Base-by-base conservation (phyloP, 805 yeast species). In the Schwanniomyces polymorphus region DNA sequence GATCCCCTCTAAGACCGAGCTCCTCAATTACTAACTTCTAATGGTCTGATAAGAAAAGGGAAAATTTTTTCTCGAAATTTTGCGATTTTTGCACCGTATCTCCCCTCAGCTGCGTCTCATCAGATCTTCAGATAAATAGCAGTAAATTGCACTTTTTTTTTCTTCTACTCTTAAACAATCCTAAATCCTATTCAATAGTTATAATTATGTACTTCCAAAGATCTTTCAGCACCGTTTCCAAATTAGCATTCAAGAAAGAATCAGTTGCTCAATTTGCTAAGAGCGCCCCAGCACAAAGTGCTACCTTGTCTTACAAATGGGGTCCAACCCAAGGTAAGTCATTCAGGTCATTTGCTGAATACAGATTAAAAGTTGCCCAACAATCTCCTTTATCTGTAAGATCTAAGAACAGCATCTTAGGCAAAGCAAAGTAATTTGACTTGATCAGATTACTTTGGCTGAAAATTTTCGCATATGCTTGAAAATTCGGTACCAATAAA, bases 271-370 rank as follows among this genome's bases (percentile, higher is more conserved):
- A 18, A 9, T 38, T 38, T 17, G 26, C 14, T 16, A 38, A 38
- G 29, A 26, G 14, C 29, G 26, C 16, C 14, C 41, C 41, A 17
- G 10, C 41, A n/a, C 12, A 25, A 7, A 8, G 14, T 5, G 21
- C 29, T 10, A 26, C 17, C 21, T 38, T 38, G 12, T 17, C 23
- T 9, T 10, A 17, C 49, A 69, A 67, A 57, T 70, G 74, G 73
- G 58, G 59, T 44, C 75, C 75, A 16, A 65, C 68, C 16, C 51
- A 61, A 41, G 75, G 75, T 33, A 61, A 70, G 57, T 62, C 74
- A 17, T 72, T 68, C 58, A 61, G 75, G 47, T 63, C 74, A 4
- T 73, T 73, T 57, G 75, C 75, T 35, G 77, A 73, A 53, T 73
- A 73, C 61, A 61, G 78, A 52, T 68, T 73, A 57, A 65, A 67